These are phyloP conservation scores for Harrya chromipes DNA, from an alignment of 768 basidiomycete species.

Conservation along the genomic window DNA sequence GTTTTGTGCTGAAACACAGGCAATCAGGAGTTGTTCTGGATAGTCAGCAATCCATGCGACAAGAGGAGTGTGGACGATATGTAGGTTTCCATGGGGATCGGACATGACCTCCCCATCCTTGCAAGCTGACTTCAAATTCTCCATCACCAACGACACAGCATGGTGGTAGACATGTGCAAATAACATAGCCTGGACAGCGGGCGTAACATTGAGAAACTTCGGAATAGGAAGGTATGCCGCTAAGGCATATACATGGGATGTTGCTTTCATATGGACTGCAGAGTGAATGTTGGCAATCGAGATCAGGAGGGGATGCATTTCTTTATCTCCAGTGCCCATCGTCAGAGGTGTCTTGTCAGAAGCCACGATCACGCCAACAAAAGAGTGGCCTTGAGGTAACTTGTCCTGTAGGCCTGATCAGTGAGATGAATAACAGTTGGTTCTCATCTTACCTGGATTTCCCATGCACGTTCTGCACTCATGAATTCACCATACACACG, in stretches of 20 bases:
- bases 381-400: slow-evolving; percentile 20
- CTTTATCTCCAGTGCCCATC: slow-evolving; percentile 27
- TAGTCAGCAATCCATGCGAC: slow-evolving; percentile 17
- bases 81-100: slow-evolving; percentile 17
- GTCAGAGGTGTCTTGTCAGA: slow-evolving; percentile 36
- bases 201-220: slow-evolving; percentile 20
- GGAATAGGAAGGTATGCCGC: slow-evolving; percentile 32
- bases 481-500: slow-evolving; percentile 20
- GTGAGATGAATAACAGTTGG: background rate
- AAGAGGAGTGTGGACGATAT: slow-evolving; percentile 11
- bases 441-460: slow-evolving; percentile 19
- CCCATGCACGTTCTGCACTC: slow-evolving; percentile 22
- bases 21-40: slow-evolving; percentile 16
- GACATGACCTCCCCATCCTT: slow-evolving; percentile 26
- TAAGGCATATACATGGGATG: slow-evolving; percentile 28
- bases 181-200: slow-evolving; percentile 26
- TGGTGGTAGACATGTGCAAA: slow-evolving; percentile 27
- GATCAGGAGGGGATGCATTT: slow-evolving; percentile 32
- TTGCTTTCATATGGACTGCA: slow-evolving; percentile 31
- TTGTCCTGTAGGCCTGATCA: background rate
- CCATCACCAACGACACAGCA: slow-evolving; percentile 28
- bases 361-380: slow-evolving; percentile 30
- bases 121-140: slow-evolving; percentile 30
- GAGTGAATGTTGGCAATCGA: slow-evolving; percentile 32
- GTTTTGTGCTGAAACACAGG: slow-evolving; percentile 6